Conservation (phyloP, 1,284 basidiomycete genomes). For the Microbotryum saponariae region DNA sequence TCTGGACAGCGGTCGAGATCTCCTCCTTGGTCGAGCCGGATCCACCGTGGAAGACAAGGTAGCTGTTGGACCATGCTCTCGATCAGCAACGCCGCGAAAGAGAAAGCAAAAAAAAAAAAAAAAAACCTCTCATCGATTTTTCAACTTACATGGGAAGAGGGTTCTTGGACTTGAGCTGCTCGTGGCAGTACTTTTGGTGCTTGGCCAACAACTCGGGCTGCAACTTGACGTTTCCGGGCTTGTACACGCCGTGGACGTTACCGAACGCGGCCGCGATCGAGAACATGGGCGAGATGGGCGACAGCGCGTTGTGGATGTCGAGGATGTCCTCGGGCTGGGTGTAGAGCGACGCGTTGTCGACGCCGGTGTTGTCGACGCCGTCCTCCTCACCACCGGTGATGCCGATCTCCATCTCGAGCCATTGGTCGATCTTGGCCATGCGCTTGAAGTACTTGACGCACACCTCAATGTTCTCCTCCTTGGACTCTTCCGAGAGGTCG, state of each 20-base stretch:
- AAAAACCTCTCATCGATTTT: background rate
- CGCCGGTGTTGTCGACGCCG: conserved; percentile 86
- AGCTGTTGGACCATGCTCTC: conserved; percentile 47
- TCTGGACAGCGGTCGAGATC: conserved; percentile 80
- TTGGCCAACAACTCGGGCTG: conserved; percentile 84
- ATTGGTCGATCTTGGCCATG: conserved; percentile 81
- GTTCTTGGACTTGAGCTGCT: conserved; percentile 60
- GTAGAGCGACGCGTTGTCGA: conserved; percentile 90
- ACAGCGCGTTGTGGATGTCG: conserved; percentile 80
- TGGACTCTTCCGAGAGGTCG: conserved; percentile 95
- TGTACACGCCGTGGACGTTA: conserved; percentile 94
- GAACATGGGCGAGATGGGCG: conserved; percentile 84
- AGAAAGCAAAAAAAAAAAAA: no score
- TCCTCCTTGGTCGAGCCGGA: conserved; percentile 96
- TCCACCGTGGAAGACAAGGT: conserved; percentile 99
- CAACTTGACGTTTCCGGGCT: conserved; percentile 83
- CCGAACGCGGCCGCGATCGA: conserved; percentile 95
- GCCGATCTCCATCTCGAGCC: conserved; percentile 99
- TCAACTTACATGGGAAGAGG: conserved; percentile 69
- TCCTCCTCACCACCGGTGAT: conserved; percentile 99
- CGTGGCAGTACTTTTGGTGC: conserved; percentile 74
- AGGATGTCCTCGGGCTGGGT: conserved; percentile 96
- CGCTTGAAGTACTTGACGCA: conserved; percentile 94
- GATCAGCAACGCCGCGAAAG: background rate
- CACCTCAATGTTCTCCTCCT: conserved; percentile 91